Conservation (phyloP, 179 eudicot species). For the Spergularia azorica region DNA sequence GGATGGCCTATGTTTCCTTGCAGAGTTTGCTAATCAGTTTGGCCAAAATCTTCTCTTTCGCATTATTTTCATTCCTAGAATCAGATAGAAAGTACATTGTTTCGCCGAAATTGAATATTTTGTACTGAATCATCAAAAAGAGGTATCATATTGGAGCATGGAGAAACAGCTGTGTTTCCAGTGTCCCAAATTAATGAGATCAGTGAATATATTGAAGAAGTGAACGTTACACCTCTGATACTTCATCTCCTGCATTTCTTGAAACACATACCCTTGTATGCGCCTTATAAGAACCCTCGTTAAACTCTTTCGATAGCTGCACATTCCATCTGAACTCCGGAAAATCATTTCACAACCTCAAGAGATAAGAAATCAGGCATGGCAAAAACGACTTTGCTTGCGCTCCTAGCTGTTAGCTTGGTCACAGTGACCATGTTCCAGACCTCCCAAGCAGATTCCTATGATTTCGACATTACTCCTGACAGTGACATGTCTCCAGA, state of each 20-base stretch:
- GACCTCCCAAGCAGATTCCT: neutral
- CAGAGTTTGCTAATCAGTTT: no score
- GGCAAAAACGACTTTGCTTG: neutral
- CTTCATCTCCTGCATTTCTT: neutral
- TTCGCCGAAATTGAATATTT: no score
- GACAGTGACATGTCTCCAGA: constrained; percentile 10
- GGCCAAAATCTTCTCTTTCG: no score
- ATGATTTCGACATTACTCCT: constrained; percentile 9
- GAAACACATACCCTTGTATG: no score
- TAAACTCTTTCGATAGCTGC: neutral
- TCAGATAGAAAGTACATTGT: no score
- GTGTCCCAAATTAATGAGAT: no score
- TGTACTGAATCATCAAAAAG: no score
- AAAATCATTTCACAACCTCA: neutral
- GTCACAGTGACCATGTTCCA: neutral
- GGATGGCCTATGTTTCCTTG: no score
- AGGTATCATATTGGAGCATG: no score
- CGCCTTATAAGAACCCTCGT: neutral
- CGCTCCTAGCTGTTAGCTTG: constrained; percentile 10
- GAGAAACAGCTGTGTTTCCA: no score
- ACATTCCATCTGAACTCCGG: neutral
- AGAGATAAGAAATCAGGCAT: neutral
- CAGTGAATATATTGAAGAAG: neutral
- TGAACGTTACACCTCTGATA: neutral
- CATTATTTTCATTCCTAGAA: no score